Evolutionary conservation across 495 filamentous ascomycete genomes (phyloP).

Genomic region (Neurospora intermedia): DNA sequence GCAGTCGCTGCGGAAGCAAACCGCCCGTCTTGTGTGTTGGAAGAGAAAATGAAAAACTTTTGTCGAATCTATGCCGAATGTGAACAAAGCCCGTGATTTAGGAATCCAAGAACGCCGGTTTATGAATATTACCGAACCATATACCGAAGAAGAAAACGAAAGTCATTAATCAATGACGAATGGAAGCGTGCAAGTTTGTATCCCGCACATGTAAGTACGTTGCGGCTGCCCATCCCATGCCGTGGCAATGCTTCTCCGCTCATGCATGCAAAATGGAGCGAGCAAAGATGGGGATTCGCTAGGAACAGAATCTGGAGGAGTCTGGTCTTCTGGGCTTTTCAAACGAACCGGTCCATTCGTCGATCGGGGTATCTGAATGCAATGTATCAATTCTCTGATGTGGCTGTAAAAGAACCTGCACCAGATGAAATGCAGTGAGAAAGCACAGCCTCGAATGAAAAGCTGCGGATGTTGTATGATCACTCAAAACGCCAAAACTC

Average conservation of each 20-base stretch:
- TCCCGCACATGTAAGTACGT: not conserved
- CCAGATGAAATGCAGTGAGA: constrained; percentile 14
- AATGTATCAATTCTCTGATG: constrained; percentile 25
- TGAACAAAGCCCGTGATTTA: constrained; percentile 8
- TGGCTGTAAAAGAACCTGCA: constrained; percentile 10
- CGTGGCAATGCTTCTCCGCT: not conserved
- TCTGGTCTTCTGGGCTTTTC: constrained; percentile 7
- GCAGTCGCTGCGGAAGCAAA: not conserved
- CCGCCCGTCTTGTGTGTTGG: not conserved
- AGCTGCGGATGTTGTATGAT: not conserved
- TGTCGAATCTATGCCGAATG: constrained; percentile 25
- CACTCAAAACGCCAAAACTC: constrained; percentile 1
- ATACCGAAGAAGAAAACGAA: constrained; percentile 20
- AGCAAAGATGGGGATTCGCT: not conserved
- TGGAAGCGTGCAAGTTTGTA: not conserved
- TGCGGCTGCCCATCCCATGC: not conserved
- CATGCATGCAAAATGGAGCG: not conserved
- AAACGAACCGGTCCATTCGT: constrained; percentile 8
- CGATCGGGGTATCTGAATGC: constrained; percentile 32
- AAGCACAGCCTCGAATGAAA: constrained; percentile 5
- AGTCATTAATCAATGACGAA: constrained; percentile 18
- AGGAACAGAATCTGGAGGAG: not conserved
- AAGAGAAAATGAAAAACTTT: constrained; percentile 8
- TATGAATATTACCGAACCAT: constrained; percentile 23
- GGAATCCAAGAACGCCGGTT: constrained; percentile 24